Conservation (phyloP, 768 basidiomycete species). For the Leucocoprinus sp. region DNA sequence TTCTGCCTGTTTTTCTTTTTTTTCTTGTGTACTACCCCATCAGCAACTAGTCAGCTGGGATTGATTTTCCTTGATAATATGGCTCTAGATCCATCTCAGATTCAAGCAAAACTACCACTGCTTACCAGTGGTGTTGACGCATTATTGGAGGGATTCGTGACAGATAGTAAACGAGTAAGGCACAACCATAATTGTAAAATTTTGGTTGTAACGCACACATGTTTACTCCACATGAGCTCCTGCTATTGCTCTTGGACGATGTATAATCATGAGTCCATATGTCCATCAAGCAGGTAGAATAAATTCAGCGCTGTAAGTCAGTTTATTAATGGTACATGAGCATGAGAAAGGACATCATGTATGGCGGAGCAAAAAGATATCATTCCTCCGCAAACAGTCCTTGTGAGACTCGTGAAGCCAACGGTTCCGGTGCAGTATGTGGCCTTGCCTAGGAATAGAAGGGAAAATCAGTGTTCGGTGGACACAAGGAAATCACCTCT, state of each 20-base stretch:
- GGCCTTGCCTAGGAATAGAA: conserved; percentile 7
- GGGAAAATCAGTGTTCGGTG: neutral
- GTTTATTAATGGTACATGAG: conserved; percentile 1
- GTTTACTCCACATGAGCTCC: too few relatives aligned
- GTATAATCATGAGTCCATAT: too few relatives aligned
- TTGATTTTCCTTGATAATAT: conserved; percentile 21
- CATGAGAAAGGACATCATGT: neutral
- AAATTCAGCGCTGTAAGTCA: too few relatives aligned
- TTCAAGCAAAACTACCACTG: conserved; percentile 22
- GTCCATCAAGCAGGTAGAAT: too few relatives aligned
- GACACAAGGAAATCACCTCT: neutral
- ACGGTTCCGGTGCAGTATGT: conserved; percentile 3
- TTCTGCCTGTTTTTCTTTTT: too few relatives aligned
- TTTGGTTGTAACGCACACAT: too few relatives aligned
- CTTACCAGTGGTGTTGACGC: conserved; percentile 12
- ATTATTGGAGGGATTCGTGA: neutral
- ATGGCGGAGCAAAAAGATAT: neutral
- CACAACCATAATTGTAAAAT: too few relatives aligned
- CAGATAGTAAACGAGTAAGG: too few relatives aligned
- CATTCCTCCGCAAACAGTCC: neutral
- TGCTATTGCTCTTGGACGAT: too few relatives aligned
- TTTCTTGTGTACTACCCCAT: too few relatives aligned
- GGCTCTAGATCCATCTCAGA: conserved; percentile 46
- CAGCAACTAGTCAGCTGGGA: neutral
- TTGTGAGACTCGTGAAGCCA: neutral